These are phyloP conservation scores for Aspergillus awamori DNA, from an alignment of 2,329 filamentous ascomycete species.

Conservation along the genomic window DNA sequence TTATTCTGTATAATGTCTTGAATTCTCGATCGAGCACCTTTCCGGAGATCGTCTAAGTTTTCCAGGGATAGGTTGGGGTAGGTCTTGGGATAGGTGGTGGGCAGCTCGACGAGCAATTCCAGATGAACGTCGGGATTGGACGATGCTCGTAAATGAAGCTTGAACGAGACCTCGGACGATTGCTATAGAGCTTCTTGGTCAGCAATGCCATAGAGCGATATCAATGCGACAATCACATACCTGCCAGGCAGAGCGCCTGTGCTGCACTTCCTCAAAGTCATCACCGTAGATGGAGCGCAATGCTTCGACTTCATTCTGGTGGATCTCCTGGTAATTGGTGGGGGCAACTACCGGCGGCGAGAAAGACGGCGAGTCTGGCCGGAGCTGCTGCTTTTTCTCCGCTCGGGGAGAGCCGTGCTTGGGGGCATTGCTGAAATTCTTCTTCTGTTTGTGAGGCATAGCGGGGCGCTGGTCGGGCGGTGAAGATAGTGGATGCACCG, in stretches of 20 bases:
- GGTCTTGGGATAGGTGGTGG: conserved; percentile 88
- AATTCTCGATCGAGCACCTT: conserved; percentile 71
- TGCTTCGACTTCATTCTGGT: conserved; percentile 84
- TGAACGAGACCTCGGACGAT: conserved; percentile 77
- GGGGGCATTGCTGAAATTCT: conserved; percentile 39
- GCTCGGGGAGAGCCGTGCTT: conserved; percentile 37
- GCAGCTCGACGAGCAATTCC: conserved; percentile 76
- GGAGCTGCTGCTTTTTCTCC: conserved; percentile 36
- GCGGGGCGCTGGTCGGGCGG: conserved; percentile 40
- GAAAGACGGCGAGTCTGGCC: conserved; percentile 34
- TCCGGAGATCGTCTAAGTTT: conserved; percentile 65
- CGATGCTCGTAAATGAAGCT: conserved; percentile 73
- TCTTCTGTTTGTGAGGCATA: conserved; percentile 52
- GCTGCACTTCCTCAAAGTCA: conserved; percentile 76
- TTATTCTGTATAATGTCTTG: conserved; percentile 69
- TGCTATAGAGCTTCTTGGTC: conserved; percentile 55
- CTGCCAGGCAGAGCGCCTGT: conserved; percentile 78
- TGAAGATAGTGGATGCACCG: conserved; percentile 22
- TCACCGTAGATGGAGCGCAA: conserved; percentile 87
- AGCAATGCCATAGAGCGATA: not conserved
- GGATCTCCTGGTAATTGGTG: conserved; percentile 77
- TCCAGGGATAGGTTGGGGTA: conserved; percentile 72
- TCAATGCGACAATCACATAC: conserved; percentile 51
- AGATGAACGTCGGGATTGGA: conserved; percentile 72
- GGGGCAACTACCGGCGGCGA: conserved; percentile 40